Percentiles rank a stretch among this genome's conserved stretches.
Evolutionary conservation across 352 stramenopile species (phyloP).

Genomic region (Globisporangium camurandrum): DNA sequence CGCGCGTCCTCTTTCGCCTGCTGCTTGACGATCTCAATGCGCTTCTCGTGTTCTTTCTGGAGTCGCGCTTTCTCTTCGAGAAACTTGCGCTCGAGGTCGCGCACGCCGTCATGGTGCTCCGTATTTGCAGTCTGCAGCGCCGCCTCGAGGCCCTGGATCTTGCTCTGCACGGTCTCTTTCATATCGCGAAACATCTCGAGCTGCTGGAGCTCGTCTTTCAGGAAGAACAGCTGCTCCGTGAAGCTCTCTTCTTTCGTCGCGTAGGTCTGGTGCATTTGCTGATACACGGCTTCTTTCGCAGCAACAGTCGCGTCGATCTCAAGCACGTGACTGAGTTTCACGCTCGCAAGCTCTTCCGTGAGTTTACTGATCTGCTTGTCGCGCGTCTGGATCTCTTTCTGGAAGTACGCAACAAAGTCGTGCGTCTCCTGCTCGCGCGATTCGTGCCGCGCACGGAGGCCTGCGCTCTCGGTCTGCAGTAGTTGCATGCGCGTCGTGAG

Average conservation of each 20-base stretch:
- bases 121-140: conserved; percentile 49
- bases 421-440: conserved; percentile 91
- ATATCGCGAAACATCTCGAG: conserved; percentile 63
- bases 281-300: conserved; percentile 32
- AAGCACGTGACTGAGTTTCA: conserved; percentile 50
- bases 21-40: conserved; percentile 80
- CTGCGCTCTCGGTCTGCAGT: conserved; percentile 75
- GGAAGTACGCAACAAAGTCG: conserved; percentile 93
- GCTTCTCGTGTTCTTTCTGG: conserved; percentile 81
- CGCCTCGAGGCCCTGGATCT: conserved; percentile 54
- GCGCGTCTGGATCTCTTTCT: conserved; percentile 86
- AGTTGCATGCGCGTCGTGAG: conserved; percentile 54
- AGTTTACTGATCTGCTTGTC: conserved; percentile 73
- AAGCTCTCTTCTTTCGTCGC: conserved; percentile 42
- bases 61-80: conserved; percentile 80
- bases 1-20: conserved; percentile 87
- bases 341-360: conserved; percentile 69
- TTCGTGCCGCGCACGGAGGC: conserved; percentile 61
- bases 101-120: conserved; percentile 43
- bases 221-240: conserved; percentile 45
- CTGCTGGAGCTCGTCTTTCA: conserved; percentile 61
- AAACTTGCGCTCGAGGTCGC: conserved; percentile 80
- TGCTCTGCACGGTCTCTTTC: conserved; percentile 48
- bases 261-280: conserved; percentile 39
- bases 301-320: conserved; percentile 46